A percentile compares a stretch with the other conserved stretches of the same genome.
Conservation (phyloP, 139 green algal genomes). For the Picochlorum sp. region DNA sequence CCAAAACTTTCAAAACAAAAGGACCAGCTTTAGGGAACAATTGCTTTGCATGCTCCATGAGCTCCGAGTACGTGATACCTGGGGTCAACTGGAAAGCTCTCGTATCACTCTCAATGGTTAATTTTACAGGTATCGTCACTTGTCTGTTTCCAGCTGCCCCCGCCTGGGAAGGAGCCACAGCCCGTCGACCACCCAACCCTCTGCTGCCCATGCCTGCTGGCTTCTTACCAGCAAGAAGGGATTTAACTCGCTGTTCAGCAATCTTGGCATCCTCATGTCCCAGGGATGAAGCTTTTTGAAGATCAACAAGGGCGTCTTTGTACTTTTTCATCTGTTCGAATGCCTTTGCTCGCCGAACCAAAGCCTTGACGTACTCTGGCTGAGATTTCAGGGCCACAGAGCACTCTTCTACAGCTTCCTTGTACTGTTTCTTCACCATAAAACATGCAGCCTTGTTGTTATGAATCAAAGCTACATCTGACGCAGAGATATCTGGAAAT, state of each 20-base stretch:
- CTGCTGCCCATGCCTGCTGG: slow-evolving; percentile 20
- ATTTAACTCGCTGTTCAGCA: slow-evolving; percentile 58
- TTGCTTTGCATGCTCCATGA: slow-evolving; percentile 48
- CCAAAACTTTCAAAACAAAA: slow-evolving; percentile 42
- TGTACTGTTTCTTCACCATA: slow-evolving; percentile 62
- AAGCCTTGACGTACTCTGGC: slow-evolving; percentile 51
- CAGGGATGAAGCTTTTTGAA: slow-evolving; percentile 44
- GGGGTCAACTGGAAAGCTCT: slow-evolving; percentile 53
- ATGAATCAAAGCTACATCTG: slow-evolving; percentile 57
- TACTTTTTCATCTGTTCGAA: slow-evolving; percentile 69
- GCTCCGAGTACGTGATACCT: slow-evolving; percentile 55
- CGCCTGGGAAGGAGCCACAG: slow-evolving; percentile 15
- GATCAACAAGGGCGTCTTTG: slow-evolving; percentile 70
- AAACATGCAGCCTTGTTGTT: slow-evolving; percentile 75
- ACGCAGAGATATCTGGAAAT: slow-evolving; percentile 29
- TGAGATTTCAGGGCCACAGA: slow-evolving; percentile 47
- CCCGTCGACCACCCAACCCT: slow-evolving; percentile 6
- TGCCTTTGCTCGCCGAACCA: slow-evolving; percentile 54
- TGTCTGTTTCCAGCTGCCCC: slow-evolving; percentile 5
- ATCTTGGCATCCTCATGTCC: slow-evolving; percentile 44
- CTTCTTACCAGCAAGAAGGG: slow-evolving; percentile 47
- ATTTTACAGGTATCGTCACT: slow-evolving; percentile 45
- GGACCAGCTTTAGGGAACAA: slow-evolving; percentile 64
- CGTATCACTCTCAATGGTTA: slow-evolving; percentile 57
- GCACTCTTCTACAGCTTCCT: slow-evolving; percentile 75